These are phyloP conservation scores for Verticillium zaregamsianum DNA, from an alignment of 2,329 filamentous ascomycete genomes.

Conservation along the genomic window DNA sequence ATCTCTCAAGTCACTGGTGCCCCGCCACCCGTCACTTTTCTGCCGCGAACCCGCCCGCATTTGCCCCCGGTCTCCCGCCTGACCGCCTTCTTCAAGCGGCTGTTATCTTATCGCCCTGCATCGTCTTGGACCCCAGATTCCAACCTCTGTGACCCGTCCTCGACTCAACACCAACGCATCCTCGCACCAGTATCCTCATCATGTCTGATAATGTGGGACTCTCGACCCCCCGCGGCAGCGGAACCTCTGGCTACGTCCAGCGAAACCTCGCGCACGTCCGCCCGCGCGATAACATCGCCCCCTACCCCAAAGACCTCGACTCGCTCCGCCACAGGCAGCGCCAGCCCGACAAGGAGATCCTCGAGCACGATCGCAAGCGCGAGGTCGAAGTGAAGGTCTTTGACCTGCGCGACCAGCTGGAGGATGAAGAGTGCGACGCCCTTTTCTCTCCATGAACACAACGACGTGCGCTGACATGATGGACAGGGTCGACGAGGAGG, in stretches of 20 bases:
- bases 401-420: conserved; percentile 83
- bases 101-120: conserved; percentile 1
- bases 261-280: conserved; percentile 87
- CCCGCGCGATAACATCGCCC: conserved; percentile 74
- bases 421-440: conserved; percentile 72
- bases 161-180: background rate
- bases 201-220: conserved; percentile 99
- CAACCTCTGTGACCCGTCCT: background rate
- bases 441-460: background rate
- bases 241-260: conserved; percentile 96
- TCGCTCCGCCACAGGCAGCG: conserved; percentile 70
- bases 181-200: conserved; percentile 6
- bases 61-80: background rate
- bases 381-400: conserved; percentile 92
- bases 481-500: conserved; percentile 73
- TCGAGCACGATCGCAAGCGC: conserved; percentile 89
- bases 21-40: conserved; percentile 1
- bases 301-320: conserved; percentile 70
- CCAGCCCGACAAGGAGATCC: conserved; percentile 84
- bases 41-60: background rate
- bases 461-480: conserved; percentile 8
- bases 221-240: conserved; percentile 87
- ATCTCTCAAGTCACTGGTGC: background rate
- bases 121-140: background rate
- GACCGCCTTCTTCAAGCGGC: background rate